Evolutionary conservation across 2,329 filamentous ascomycete genomes (phyloP), one percentile per base, ranked within the genome.

Genomic region (Aspergillus sp.): DNA sequence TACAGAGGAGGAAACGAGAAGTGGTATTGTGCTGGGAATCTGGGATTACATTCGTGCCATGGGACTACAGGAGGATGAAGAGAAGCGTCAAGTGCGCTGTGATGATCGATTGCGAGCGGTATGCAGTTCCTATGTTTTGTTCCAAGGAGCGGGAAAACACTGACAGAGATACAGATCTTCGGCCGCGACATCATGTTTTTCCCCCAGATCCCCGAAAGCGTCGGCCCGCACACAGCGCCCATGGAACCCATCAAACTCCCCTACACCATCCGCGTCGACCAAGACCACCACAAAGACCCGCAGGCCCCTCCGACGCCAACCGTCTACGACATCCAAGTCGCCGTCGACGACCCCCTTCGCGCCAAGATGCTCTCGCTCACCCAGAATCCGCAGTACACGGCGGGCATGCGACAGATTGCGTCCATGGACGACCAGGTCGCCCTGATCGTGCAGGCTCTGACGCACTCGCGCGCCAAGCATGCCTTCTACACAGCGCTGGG

Each of bases 1-100:
- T 60, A 86, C 87, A 59, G 77, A 82, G 42, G 88, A 94, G 66
- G 91, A 88, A 43, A 91, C 93, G 29, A 83, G 89, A 29, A 85
- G 88, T 35, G 89, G 93, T 52, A 85, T 90, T 5, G 82, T 95
- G 29, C 87, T 94, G 76, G 90, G 86, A 9, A 79, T 98, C 30
- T 98, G 90, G 88, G 90, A 96, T 63, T 98, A 98, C 60, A 86
- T 95, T 55, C 84, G 88, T 57, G 77, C 86, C 19, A 86, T 87
- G 74, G 83, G 84, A 12, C 73, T 98, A 41, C 88, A 94, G 65
- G 91, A 96, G 63, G 90, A 95, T 54, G 91, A 97, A 50, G 93
- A 98, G 64, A 93, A 93, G 73, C 81, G 93, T 51, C 86, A 86
- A 50, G 91, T 98, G 57, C 84, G 87, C 35, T 97, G 93, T 62